These are phyloP conservation scores for Stephania japonica DNA, from an alignment of 164 flowering plant genomes.

Conservation along the genomic window DNA sequence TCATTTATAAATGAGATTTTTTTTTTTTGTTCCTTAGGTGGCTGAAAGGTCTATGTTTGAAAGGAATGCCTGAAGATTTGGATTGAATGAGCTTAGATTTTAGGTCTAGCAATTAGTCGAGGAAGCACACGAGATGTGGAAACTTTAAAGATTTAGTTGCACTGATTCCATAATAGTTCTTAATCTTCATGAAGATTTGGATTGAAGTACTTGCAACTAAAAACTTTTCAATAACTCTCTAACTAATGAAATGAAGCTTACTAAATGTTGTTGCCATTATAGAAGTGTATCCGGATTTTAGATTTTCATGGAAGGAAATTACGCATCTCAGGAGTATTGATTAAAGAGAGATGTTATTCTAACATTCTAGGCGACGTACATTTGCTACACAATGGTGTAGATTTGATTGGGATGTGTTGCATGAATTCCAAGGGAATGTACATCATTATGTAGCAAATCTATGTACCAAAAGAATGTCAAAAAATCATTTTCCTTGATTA, in stretches of 20 bases:
- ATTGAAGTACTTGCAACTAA: neutral
- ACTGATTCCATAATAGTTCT: no score
- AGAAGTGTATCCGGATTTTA: neutral
- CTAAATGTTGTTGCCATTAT: neutral
- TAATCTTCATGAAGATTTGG: neutral
- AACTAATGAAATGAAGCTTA: neutral
- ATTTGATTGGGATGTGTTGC: no score
- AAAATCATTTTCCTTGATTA: no score
- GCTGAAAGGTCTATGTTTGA: neutral
- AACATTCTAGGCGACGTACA: no score
- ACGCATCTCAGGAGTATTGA: no score
- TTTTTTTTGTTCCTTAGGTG: neutral
- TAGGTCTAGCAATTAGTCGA: neutral
- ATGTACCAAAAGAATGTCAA: no score
- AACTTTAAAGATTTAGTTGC: neutral
- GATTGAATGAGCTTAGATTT: neutral
- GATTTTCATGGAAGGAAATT: no score
- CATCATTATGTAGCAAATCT: no score
- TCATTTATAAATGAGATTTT: no score
- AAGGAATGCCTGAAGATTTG: neutral
- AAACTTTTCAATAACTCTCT: neutral
- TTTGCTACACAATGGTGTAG: no score
- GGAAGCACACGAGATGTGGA: neutral
- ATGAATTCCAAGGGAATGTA: no score
- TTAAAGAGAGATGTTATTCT: no score